A percentile compares a stretch with the other conserved stretches of the same genome.
These are phyloP conservation scores for Teratosphaeria destructans DNA, from an alignment of 2,329 filamentous ascomycete species.

Conservation along the genomic window DNA sequence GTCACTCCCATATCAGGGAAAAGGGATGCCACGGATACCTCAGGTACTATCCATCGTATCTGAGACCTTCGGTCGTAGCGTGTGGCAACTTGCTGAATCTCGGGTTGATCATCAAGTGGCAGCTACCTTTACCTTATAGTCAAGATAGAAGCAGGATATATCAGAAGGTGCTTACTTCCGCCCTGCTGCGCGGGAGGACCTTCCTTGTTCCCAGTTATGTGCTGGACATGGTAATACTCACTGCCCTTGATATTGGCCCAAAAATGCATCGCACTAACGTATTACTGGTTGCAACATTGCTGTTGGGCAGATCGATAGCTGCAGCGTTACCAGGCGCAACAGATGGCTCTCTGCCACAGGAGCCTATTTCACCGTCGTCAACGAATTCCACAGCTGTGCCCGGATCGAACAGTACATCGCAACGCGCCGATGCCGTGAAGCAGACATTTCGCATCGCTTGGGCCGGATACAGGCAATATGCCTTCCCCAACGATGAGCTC, in stretches of 20 bases:
- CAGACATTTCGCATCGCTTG: not conserved
- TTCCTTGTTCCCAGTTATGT: not conserved
- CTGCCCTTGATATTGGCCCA: not conserved
- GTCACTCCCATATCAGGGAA: not conserved
- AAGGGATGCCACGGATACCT: not conserved
- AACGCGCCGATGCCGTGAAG: not conserved
- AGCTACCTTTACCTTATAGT: not conserved
- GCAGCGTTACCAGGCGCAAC: not conserved
- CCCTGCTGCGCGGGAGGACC: not conserved
- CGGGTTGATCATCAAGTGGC: too few species aligned
- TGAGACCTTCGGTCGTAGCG: too few species aligned
- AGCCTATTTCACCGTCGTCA: not conserved
- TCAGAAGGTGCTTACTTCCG: not conserved
- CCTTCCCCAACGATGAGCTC: constrained; percentile 2
- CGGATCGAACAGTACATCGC: not conserved
- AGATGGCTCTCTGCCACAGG: not conserved
- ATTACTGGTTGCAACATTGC: not conserved
- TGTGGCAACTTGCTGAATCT: too few species aligned
- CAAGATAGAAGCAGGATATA: not conserved
- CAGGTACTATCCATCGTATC: too few species aligned
- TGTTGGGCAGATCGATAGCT: not conserved
- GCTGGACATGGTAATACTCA: not conserved
- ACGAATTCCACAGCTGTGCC: not conserved
- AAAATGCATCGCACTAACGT: not conserved
- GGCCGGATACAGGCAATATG: constrained; percentile 1